Percentiles rank a stretch among this genome's conserved stretches.
Evolutionary conservation across 2,329 filamentous ascomycete species (phyloP).

Genomic region (Pestalotiopsis fici): DNA sequence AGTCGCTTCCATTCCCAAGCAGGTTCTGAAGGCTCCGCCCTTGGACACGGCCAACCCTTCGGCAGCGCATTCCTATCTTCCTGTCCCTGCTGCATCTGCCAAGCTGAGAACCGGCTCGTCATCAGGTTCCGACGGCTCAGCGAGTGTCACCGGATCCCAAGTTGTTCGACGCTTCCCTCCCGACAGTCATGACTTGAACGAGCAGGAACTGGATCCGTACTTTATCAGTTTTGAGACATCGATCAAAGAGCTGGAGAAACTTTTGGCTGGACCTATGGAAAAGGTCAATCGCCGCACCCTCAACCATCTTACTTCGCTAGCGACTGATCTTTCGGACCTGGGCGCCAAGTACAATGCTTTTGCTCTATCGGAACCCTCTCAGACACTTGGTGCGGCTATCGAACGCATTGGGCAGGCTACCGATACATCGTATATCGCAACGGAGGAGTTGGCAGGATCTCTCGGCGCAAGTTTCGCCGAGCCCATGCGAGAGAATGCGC

Average conservation of each 20-base stretch:
- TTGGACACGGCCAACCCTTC: conserved; percentile 92
- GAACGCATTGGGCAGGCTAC: conserved; percentile 93
- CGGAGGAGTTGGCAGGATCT: conserved; percentile 83
- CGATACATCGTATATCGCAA: conserved; percentile 94
- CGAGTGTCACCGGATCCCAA: conserved; percentile 46
- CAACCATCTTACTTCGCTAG: conserved; percentile 80
- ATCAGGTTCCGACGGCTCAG: conserved; percentile 35
- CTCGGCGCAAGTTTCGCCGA: conserved; percentile 95
- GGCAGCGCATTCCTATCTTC: conserved; percentile 82
- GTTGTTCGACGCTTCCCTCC: conserved; percentile 81
- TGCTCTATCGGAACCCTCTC: conserved; percentile 88
- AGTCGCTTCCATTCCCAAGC: conserved; percentile 88
- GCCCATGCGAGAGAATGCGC: conserved; percentile 95
- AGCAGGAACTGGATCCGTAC: conserved; percentile 92
- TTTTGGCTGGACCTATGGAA: conserved; percentile 92
- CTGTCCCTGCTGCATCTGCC: conserved; percentile 80
- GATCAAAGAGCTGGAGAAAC: conserved; percentile 85
- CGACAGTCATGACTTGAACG: conserved; percentile 72
- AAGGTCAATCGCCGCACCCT: conserved; percentile 92
- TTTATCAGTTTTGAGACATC: conserved; percentile 92
- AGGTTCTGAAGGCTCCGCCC: conserved; percentile 91
- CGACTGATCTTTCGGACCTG: conserved; percentile 86
- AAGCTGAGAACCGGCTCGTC: conserved; percentile 68
- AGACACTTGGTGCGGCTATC: conserved; percentile 86
- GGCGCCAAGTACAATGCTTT: conserved; percentile 97